Base-by-base conservation (phyloP, 2,329 filamentous ascomycete genomes). In the Pezicula neosporulosa region DNA sequence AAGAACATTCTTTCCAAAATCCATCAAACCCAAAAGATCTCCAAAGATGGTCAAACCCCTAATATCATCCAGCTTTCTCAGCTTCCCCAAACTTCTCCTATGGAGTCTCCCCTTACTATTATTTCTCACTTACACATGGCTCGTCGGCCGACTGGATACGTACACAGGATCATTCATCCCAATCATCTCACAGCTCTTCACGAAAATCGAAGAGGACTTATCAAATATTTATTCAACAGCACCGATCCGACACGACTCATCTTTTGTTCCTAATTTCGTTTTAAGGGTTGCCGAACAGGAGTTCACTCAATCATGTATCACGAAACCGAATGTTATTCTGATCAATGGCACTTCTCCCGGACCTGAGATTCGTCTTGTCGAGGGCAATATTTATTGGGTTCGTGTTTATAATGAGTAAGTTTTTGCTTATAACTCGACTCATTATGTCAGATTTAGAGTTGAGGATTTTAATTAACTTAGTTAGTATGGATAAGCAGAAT, bases 301-400 rank as follows among this genome's bases (percentile, higher is more conserved):
- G 16, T 58, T 69, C 19, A 53, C 45, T 21, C 39, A 63, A 59
- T 24, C 62, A 70, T 51, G 70, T 65, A 45, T 75, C 68, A 50
- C 60, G 68, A 43, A 58, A 60, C 6, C 63, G 67, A 19, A 63
- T 65, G 46, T 72, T 6, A 69, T 72, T 0, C 51, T 78, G 12
- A 63, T 78, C 39, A 78, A 79, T 62, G 74, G 74, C 24, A 73
- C 73, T 3, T 67, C 67, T 33, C 76, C 77, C 15, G 76, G 73
- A 9, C 76, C 77, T 3, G 55, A 64, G 10, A 50, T 78, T 2
- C 66, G 70, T 19, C 63, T 80, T 3, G 54, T 62, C 18, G 68
- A 72, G 28, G 72, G 71, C 12, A 65, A 67, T 45, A 72, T 67
- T 6, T 70, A 64, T 49, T 80, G 76, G 76, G 72, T 80, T 42